These are phyloP conservation scores for Aspergillus carlsbadensis DNA, from an alignment of 495 filamentous ascomycete species.

Conservation along the genomic window DNA sequence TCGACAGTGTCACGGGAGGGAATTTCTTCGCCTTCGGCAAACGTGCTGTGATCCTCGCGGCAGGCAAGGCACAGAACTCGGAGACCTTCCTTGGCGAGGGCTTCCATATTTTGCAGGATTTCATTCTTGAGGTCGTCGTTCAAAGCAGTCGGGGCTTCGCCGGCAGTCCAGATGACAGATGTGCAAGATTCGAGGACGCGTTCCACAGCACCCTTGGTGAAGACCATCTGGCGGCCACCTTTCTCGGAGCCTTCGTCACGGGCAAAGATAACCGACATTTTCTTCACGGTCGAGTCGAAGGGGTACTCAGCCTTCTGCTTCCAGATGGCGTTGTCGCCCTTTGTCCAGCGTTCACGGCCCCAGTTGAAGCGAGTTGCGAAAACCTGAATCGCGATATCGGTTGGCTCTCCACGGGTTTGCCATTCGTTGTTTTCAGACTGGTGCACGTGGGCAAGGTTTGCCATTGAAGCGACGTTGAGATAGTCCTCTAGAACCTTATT, in stretches of 20 bases:
- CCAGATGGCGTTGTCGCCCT: constrained; percentile 54
- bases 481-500: constrained; percentile 49
- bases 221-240: constrained; percentile 43
- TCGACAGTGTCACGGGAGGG: constrained; percentile 59
- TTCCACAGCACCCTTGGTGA: constrained; percentile 82
- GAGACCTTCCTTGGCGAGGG: constrained; percentile 61
- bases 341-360: constrained; percentile 51
- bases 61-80: constrained; percentile 64
- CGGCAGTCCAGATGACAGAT: constrained; percentile 43
- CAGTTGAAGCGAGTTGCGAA: constrained; percentile 63
- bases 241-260: constrained; percentile 28
- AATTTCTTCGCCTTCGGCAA: constrained; percentile 31
- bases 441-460: constrained; percentile 62
- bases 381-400: constrained; percentile 70
- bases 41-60: constrained; percentile 31
- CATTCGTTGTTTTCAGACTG: constrained; percentile 48
- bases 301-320: constrained; percentile 59
- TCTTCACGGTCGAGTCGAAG: constrained; percentile 69
- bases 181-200: constrained; percentile 70
- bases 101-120: constrained; percentile 64
- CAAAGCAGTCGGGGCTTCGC: constrained; percentile 35
- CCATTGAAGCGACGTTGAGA: constrained; percentile 61
- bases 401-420: constrained; percentile 65
- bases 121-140: constrained; percentile 41
- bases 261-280: constrained; percentile 64